Conservation (phyloP, 2,329 filamentous ascomycete genomes). For the Tolypocladium nubicola region DNA sequence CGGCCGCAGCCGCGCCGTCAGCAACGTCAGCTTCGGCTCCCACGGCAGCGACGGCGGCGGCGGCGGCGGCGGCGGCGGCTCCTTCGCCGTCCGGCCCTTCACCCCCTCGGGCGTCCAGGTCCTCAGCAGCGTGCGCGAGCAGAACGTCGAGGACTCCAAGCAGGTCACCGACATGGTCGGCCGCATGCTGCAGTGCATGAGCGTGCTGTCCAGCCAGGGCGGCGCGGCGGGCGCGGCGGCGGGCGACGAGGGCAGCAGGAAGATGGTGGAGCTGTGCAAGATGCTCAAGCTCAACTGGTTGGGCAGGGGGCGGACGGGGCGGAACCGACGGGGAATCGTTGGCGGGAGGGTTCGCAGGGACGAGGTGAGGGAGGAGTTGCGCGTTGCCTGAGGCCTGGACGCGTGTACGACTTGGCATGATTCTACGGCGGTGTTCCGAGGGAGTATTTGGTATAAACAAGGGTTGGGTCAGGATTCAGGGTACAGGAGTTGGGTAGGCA, state of each 20-base stretch:
- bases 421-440: not conserved
- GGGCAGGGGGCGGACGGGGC: conserved; percentile 75
- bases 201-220: conserved; percentile 69
- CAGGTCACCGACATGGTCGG: conserved; percentile 91
- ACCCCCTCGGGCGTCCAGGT: conserved; percentile 31
- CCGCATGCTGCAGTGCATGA: conserved; percentile 92
- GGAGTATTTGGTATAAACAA: not conserved
- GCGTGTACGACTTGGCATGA: not conserved
- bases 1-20: conserved; percentile 69
- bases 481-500: not conserved
- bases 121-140: conserved; percentile 37
- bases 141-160: conserved; percentile 57
- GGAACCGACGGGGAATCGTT: conserved; percentile 84
- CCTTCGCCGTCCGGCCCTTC: conserved; percentile 32
- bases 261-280: conserved; percentile 74
- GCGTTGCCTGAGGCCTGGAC: conserved; percentile 18
- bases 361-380: conserved; percentile 27
- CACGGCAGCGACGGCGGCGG: conserved; percentile 33
- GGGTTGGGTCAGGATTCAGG: not conserved
- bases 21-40: conserved; percentile 64
- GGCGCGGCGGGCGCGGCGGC: conserved; percentile 34
- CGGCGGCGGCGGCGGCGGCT: conserved; percentile 27
- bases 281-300: conserved; percentile 96
- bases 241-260: conserved; percentile 62
- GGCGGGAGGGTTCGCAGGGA: conserved; percentile 49